Evolutionary conservation across 192 early-diverging fungal species (phyloP), one percentile per base, ranked within the genome.

Genomic region (Coemansia sp.): DNA sequence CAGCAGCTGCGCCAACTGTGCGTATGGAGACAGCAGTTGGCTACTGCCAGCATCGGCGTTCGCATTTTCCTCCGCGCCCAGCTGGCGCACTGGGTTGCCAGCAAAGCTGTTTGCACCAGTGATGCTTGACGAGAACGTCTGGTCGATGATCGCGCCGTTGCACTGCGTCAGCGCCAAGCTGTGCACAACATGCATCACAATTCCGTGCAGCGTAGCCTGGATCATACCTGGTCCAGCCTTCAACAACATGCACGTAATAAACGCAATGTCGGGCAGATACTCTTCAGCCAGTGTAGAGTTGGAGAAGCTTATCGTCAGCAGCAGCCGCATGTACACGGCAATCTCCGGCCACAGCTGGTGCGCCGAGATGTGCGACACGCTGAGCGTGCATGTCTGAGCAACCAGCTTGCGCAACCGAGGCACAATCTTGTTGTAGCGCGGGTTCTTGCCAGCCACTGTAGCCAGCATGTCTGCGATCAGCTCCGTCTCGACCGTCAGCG

Each of bases 311-410:
- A 94, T 81, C 73, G 94, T 93, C 63, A 97, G 74, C 51, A 92
- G 86, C 74, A 95, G 90, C 13, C 96, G 87, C 57, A 95, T 78
- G 59, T 97, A 74, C 14, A 94, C 90, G 0, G 92, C 90, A 68
- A 98, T 94, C 69, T 98, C 92, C n/a, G 88, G 86, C 94, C 94
- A 97, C 39, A 89, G 83, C 58, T 88, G 84, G 65, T 96, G 94
- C 26, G 93, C 86, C 1, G 89, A 86, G 16, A 98, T 82, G 32
- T 87, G 81, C 8, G 85, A 72, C 16, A 85, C 86, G 41, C 87
- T 87, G 61, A 88, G 85, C 38, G 88, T 75, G 27, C 91, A 92
- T 6, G 93, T 93, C 65, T 86, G 85, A 20, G 84, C 83, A n/a
- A 97, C 84, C 12, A 92, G 88, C 67, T 90, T 92, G 70, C 94